Evolutionary conservation across 139 green algal species (phyloP), one percentile per base, ranked within the genome.

Genomic region (Medakamo hakoo): DNA sequence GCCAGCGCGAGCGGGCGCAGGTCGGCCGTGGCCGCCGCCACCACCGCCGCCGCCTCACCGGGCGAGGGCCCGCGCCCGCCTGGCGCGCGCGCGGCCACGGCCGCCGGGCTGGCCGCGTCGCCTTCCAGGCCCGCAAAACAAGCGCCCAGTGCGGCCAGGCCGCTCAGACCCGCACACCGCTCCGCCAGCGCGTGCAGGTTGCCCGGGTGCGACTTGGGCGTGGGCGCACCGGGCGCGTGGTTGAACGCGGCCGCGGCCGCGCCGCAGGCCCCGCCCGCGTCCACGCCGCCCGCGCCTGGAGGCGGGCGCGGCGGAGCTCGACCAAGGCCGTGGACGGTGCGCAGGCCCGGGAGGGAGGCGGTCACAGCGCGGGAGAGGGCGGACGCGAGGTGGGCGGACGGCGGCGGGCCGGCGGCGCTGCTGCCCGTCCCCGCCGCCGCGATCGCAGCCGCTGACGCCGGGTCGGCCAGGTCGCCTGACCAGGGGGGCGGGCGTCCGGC

Each of bases 1-100:
- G 64, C 55, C 30, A 71, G 49, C 20, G 71, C 61, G 23, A 66
- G 30, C 22, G 68, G 64, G 27, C 58, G 58, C 58, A 69, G 29
- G 55, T 63, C 59, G 30, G 20, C 58, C 31, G 58, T 27, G 9
- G 40, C 40, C 40, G 9, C 40, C 16, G 40, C 40, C 40, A 52
- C 16, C 40, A 16, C 40, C 40, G 16, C 40, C 40, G 40, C 40
- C 9, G 40, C 16, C n/a, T n/a, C n/a, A n/a, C n/a, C n/a, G n/a
- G n/a, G n/a, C n/a, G n/a, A n/a, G n/a, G n/a, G n/a, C n/a, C n/a
- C n/a, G n/a, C 40, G 40, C 40, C 9, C 9, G 40, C 40, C 9
- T 52, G 40, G 40, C 40, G 40, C 16, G 40, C 9, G 40, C 40
- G 40, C 9, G 40, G 40, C 26, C n/a, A 3, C 23, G 55, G 55